Evolutionary conservation across 495 filamentous ascomycete genomes (phyloP), one percentile per base, ranked within the genome.

Genomic region (Hypoxylon intermedium): DNA sequence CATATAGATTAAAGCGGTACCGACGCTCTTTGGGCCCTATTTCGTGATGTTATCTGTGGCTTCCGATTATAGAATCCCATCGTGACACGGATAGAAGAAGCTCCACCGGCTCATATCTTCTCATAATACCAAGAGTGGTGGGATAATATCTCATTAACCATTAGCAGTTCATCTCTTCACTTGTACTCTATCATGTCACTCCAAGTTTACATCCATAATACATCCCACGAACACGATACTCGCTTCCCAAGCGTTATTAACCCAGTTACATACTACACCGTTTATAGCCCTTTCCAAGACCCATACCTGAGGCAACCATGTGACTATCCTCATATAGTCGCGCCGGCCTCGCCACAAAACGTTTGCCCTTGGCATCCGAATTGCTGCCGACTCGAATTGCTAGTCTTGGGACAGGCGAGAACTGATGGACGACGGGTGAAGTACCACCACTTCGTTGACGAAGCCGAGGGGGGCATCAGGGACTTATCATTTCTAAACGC

Each of bases 371-470:
- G 47, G 31, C 63, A 67, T 16, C 47, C 34, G 9, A 24, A 34
- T 6, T 67, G 63, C 31, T 67, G 63, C 26, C 53, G 53, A 2
- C 58, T 67, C 3, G 26, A 58, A 11, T 21, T n/a, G 12, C 18
- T 18, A 1, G 1, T 24, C 1, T 0, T 64, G 1, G 49, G 52
- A 1, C 21, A 23, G 9, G 19, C 6, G 11, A 33, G 11, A 0
- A 16, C 3, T 16, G 63, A 49, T 34, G 12, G 2, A 1, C 11
- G 6, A 1, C 19, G 30, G 11, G 20, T 58, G 0, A 58, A 42
- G 48, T 67, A 67, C 18, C 63, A 67, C 19, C 58, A 62, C 31
- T 62, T 62, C 21, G 43, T 58, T 15, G 46, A 58, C 19, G 42
- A 53, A 15, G 24, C 15, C 16, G 19, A 57, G 0, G 31, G 18